These are phyloP conservation scores for Aspergillus piperis DNA, from an alignment of 2,329 filamentous ascomycete genomes.

Conservation along the genomic window DNA sequence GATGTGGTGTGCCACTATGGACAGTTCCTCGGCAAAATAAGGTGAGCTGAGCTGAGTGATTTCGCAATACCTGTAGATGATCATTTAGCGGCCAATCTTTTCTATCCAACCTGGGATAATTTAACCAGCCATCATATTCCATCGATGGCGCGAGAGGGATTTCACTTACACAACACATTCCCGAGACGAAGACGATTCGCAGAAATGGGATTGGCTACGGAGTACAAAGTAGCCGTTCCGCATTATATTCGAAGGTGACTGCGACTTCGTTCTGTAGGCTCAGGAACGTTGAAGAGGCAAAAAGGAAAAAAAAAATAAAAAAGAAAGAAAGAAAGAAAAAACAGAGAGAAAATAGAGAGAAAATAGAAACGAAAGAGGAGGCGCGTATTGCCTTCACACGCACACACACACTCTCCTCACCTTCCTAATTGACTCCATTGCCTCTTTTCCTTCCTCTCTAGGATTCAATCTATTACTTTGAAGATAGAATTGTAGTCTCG, in stretches of 20 bases:
- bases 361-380: neutral
- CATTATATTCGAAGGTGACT: neutral
- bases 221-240: neutral
- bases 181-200: neutral
- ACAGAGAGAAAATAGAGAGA: neutral
- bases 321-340: neutral
- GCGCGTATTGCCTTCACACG: neutral
- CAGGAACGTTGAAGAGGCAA: neutral
- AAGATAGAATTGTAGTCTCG: neutral
- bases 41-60: neutral
- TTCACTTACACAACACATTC: neutral
- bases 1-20: neutral
- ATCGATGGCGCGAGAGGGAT: neutral
- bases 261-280: neutral
- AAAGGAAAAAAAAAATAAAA: neutral
- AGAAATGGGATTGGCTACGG: neutral
- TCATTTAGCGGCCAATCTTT: neutral
- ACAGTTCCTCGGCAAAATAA: slow-evolving; percentile 1
- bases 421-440: neutral
- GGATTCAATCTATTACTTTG: neutral
- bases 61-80: neutral
- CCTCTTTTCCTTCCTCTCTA: neutral
- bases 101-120: neutral
- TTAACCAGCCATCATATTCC: neutral
- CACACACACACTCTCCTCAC: neutral